Evolutionary conservation across 2,329 filamentous ascomycete species (phyloP), one percentile per base, ranked within the genome.

Genomic region (Fusarium gaditjirri): DNA sequence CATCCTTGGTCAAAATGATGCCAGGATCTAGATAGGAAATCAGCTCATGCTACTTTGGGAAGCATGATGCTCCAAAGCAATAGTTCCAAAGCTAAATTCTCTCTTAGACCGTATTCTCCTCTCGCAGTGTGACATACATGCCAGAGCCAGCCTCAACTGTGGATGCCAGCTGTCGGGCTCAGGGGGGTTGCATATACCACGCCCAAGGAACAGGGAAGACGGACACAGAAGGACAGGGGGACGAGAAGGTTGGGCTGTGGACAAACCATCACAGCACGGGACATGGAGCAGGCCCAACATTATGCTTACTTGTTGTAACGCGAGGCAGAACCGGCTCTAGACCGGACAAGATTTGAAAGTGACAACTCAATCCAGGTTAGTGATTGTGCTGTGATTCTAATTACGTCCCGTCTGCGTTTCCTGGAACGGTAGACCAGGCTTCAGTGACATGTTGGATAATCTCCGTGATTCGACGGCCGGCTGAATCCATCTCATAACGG

Each of bases 31-130:
- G 67, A 73, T 55, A 59, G 70, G 70, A 72, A 72, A 52, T 66
- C 70, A 49, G 60, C 65, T 67, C 65, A 72, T 59, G 25, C 70
- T 56, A n/a, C 23, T 70, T 72, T 73, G 65, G 70, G 70, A 65
- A 54, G 6, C 31, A 50, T 59, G 50, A 56, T 73, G 65, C 33
- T 43, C 42, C 21, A 35, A 44, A 27, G 38, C 70, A 67, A 70
- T 72, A 72, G 70, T 59, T 21, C 61, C 52, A 73, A 73, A 72
- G 70, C 61, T 70, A 72, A 53, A 59, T 62, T 42, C n/a, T 25
- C n/a, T 23, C 21, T 47, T 70, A 54, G 65, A 36, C 38, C 33
- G 43, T 27, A 41, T 31, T 23, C 19, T 36, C 44, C 13, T 43
- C 55, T 53, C 21, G 57, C 53, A 52, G 50, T 72, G 70, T 70